Conservation (phyloP, 129 eudicot genomes). For the Artemisia argyi region DNA sequence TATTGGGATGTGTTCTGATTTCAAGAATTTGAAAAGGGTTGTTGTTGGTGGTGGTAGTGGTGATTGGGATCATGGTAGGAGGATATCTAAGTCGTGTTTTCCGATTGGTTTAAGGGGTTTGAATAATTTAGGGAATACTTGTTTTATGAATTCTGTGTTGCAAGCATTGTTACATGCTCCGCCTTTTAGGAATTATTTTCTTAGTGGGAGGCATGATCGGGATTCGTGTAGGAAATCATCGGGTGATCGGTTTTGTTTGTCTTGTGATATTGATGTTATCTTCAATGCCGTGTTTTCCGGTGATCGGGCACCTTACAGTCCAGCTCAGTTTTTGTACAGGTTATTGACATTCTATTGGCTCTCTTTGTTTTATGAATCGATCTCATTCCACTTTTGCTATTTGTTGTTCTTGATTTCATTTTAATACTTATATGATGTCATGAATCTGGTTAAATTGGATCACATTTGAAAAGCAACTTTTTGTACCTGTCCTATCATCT, state of each 20-base stretch:
- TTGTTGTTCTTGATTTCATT: constrained; percentile 7
- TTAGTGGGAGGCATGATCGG: constrained; percentile 58
- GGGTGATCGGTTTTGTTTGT: constrained; percentile 53
- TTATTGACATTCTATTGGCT: constrained; percentile 21
- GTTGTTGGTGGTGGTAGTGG: constrained; percentile 31
- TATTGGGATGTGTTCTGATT: constrained; percentile 49
- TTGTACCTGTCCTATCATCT: too few relatives aligned
- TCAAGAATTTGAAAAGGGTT: constrained; percentile 45
- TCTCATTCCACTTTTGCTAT: not conserved
- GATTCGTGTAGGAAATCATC: constrained; percentile 48
- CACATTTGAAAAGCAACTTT: not conserved
- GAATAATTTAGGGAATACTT: constrained; percentile 75
- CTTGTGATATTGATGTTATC: constrained; percentile 70
- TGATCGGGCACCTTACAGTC: constrained; percentile 70
- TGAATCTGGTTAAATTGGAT: not conserved
- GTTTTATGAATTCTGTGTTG: constrained; percentile 82
- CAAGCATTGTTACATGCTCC: constrained; percentile 88
- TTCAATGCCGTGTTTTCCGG: constrained; percentile 80
- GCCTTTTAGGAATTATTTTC: constrained; percentile 70
- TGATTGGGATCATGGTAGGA: constrained; percentile 42
- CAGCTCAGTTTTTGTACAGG: constrained; percentile 79
- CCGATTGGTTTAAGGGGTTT: constrained; percentile 76
- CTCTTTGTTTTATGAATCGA: constrained; percentile 6
- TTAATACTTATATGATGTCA: constrained; percentile 14
- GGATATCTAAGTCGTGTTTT: constrained; percentile 62